Evolutionary conservation across 192 early-diverging fungal genomes (phyloP).

Genomic region (Paraglomus brasilianum): DNA sequence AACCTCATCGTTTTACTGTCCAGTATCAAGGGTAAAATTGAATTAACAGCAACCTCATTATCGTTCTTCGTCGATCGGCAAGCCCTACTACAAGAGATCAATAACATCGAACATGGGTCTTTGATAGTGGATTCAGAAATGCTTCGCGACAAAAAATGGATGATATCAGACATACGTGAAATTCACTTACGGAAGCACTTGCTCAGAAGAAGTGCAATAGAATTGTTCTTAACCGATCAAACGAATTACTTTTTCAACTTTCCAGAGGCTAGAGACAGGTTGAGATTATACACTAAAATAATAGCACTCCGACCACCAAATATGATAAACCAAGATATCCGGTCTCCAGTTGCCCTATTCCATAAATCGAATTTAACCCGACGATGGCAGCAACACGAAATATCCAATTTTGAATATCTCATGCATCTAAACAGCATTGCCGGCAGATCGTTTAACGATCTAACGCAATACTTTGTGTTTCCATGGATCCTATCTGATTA

Average conservation of each 20-base stretch:
- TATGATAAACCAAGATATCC: constrained; percentile 29
- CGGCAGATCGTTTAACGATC: constrained; percentile 70
- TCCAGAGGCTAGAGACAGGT: constrained; percentile 1
- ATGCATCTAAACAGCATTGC: constrained; percentile 84
- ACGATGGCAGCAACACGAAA: constrained; percentile 72
- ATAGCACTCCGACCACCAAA: constrained; percentile 1
- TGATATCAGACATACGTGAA: constrained; percentile 26
- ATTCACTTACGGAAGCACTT: constrained; percentile 29
- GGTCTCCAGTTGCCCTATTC: constrained; percentile 16
- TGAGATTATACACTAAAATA: constrained; percentile 1
- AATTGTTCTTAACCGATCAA: constrained; percentile 30
- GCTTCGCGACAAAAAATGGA: constrained; percentile 29
- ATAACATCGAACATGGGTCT: constrained; percentile 31
- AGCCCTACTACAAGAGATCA: constrained; percentile 25
- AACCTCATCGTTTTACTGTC: constrained; percentile 27
- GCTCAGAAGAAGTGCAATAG: constrained; percentile 26
- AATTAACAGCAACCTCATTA: constrained; percentile 21
- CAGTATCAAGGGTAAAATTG: constrained; percentile 21
- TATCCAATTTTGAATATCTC: constrained; percentile 90
- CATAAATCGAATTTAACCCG: constrained; percentile 49
- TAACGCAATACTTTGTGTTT: constrained; percentile 92
- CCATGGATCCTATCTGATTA: constrained; percentile 84
- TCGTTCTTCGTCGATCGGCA: constrained; percentile 23
- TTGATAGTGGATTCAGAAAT: constrained; percentile 28
- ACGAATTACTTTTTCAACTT: constrained; percentile 34